phyloP scores from a whole-genome alignment of 805 yeast genomes.

The Kazachstania bromeliacearum region DNA sequence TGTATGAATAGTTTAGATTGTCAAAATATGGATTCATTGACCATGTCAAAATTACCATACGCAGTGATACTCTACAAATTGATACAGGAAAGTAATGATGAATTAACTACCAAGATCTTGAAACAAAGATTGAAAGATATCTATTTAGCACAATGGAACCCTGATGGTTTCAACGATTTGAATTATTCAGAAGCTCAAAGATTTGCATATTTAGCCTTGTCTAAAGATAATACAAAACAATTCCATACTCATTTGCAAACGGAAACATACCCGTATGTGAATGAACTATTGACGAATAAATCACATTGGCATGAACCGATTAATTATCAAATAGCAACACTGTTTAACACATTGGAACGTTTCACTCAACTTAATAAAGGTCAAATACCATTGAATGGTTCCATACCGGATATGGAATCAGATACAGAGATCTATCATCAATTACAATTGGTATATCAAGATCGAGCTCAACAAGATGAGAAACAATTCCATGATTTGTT shows the following conservation, averaged over 20 bases:
- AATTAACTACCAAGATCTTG: not conserved
- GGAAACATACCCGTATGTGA: conserved; percentile 1
- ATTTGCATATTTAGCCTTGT: conserved; percentile 34
- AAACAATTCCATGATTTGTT: conserved; percentile 30
- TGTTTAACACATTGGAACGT: conserved; percentile 5
- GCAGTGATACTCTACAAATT: conserved; percentile 5
- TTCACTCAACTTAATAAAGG: conserved; percentile 3
- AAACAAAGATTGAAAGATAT: not conserved
- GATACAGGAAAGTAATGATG: not conserved
- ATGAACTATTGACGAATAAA: conserved; percentile 17
- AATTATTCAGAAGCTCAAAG: conserved; percentile 46
- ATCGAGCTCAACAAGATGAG: conserved; percentile 45
- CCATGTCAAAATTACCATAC: conserved; percentile 60
- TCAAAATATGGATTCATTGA: conserved; percentile 31
- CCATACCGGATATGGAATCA: conserved; percentile 83
- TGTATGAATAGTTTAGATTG: conserved; percentile 40
- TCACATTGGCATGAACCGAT: conserved; percentile 11
- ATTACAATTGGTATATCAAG: conserved; percentile 49
- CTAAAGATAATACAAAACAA: not conserved
- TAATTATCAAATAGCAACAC: conserved; percentile 6
- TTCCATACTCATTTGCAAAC: not conserved
- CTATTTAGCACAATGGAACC: conserved; percentile 22
- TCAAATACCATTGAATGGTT: conserved; percentile 55
- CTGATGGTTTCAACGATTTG: conserved; percentile 28
- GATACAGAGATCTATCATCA: conserved; percentile 52